These are phyloP conservation scores for Triadica sebifera DNA, from an alignment of 345 rosid species.

Conservation along the genomic window DNA sequence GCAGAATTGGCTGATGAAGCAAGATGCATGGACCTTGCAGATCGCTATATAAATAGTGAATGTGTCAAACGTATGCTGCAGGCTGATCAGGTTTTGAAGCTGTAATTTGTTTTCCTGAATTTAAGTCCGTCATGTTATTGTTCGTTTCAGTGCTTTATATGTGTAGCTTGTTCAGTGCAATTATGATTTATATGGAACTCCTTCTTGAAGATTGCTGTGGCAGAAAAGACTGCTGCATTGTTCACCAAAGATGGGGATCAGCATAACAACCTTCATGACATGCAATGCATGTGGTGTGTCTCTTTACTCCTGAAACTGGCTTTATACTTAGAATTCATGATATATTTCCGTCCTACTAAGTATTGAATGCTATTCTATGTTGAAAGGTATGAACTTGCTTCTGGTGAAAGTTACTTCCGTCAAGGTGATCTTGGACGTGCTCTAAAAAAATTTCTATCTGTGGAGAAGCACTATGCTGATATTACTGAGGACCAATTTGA, in stretches of 20 bases:
- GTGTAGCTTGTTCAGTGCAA: conserved; percentile 11
- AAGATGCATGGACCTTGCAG: conserved; percentile 98
- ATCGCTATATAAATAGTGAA: conserved; percentile 91
- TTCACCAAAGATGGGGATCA: conserved; percentile 99
- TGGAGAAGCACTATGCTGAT: conserved; percentile 99
- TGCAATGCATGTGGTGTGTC: conserved; percentile 99
- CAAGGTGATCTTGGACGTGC: conserved; percentile 98
- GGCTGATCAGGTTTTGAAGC: conserved; percentile 85
- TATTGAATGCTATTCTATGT: conserved; percentile 14
- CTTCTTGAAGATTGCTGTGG: conserved; percentile 67
- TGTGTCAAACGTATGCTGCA: conserved; percentile 97
- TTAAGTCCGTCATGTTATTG: not conserved
- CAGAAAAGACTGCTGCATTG: conserved; percentile 88
- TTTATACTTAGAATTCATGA: conserved; percentile 13
- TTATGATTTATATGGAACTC: conserved; percentile 16
- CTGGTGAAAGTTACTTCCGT: conserved; percentile 93
- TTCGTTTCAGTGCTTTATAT: conserved; percentile 8
- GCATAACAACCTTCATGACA: conserved; percentile 98
- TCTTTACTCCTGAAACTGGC: conserved; percentile 18
- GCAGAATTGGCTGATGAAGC: conserved; percentile 99
- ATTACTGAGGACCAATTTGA: conserved; percentile 98
- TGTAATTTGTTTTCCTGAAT: not conserved
- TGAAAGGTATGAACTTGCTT: conserved; percentile 96
- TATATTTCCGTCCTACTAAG: conserved; percentile 12
- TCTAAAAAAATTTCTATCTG: conserved; percentile 85